Evolutionary conservation across 1,139 yeast species (phyloP).

Genomic region (Meyerozyma smithsonii): DNA sequence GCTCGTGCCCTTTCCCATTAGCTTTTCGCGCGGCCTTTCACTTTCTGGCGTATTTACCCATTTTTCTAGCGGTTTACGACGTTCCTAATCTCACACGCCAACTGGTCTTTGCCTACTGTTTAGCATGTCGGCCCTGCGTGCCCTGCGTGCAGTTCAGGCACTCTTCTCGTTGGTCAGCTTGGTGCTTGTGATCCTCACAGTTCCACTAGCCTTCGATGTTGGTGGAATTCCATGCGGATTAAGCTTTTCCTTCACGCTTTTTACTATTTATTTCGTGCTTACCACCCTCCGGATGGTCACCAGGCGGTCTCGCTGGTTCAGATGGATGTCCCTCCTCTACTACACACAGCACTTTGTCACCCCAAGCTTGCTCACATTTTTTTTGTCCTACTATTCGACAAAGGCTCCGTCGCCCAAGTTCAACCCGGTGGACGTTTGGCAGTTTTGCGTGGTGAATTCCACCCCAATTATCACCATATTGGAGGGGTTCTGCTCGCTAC

Average conservation of each 20-base stretch:
- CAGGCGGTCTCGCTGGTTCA: slow-evolving; percentile 43
- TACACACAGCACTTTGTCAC: slow-evolving; percentile 78
- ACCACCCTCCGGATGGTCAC: slow-evolving; percentile 66
- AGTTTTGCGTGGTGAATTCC: slow-evolving; percentile 61
- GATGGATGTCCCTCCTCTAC: slow-evolving; percentile 58
- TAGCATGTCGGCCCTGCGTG: not conserved
- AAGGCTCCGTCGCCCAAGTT: slow-evolving; percentile 22
- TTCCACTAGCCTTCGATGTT: slow-evolving; percentile 92
- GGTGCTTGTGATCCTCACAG: slow-evolving; percentile 68
- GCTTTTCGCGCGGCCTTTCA: not conserved
- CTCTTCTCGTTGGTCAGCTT: slow-evolving; percentile 53
- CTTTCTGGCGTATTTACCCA: not conserved
- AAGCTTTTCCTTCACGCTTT: slow-evolving; percentile 75
- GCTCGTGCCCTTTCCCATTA: not conserved
- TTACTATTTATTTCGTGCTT: slow-evolving; percentile 60
- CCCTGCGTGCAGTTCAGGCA: slow-evolving; percentile 2
- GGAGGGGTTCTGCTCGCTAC: slow-evolving; percentile 88
- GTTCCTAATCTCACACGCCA: not conserved
- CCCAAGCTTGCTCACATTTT: slow-evolving; percentile 75
- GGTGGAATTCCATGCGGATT: slow-evolving; percentile 91
- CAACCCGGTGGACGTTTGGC: slow-evolving; percentile 49
- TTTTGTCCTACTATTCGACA: slow-evolving; percentile 48
- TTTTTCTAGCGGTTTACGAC: not conserved
- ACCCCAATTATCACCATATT: slow-evolving; percentile 85
- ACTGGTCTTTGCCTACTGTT: not conserved